Evolutionary conservation across 768 basidiomycete genomes (phyloP), one percentile per base, ranked within the genome.

Genomic region (Chlorophyllum brunneum): DNA sequence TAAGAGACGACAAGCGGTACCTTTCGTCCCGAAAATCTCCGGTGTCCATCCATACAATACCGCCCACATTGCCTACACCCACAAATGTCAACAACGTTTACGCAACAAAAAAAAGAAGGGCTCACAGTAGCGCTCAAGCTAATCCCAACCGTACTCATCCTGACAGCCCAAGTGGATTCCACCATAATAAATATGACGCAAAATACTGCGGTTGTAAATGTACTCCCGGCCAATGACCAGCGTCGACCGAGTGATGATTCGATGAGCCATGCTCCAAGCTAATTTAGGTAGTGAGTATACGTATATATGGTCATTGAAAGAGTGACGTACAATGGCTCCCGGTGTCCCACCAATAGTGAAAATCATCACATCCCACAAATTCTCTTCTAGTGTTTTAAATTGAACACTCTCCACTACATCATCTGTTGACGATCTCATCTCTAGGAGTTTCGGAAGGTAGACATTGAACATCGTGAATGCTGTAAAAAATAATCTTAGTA

Each of bases 381-480:
- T 86, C 51, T 78, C 80, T 58, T 80, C 76, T 13, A 85, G 64
- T 1, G 77, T 73, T 60, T 80, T n/a, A n/a, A n/a, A n/a, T n/a
- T n/a, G n/a, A n/a, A n/a, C n/a, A n/a, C n/a, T 79, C 4, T 55
- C 54, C 2, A 56, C 55, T 45, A 54, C 50, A 22, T 20, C 61
- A n/a, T 44, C 57, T 3, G 57, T 24, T 9, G 56, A 58, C 9
- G 69, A 48, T 16, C 80, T 71, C 23, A 79, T 78, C 69, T 95
- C 93, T 31, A 95, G 69, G 9, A 94, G 71, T 61, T 91, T 95
- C 0, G 93, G 93, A 16, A 94, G 76, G 63, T 82, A 95, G 23
- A 93, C 90, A 62, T 95, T 95, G 68, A 95, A 95, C 85, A 95
- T 92, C 2, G 90, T 93, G 61, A 84, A 92, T 0, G 82, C 88